Evolutionary conservation across 1,284 basidiomycete genomes (phyloP), one percentile per base, ranked within the genome.

Genomic region (Austroboletus niveus): DNA sequence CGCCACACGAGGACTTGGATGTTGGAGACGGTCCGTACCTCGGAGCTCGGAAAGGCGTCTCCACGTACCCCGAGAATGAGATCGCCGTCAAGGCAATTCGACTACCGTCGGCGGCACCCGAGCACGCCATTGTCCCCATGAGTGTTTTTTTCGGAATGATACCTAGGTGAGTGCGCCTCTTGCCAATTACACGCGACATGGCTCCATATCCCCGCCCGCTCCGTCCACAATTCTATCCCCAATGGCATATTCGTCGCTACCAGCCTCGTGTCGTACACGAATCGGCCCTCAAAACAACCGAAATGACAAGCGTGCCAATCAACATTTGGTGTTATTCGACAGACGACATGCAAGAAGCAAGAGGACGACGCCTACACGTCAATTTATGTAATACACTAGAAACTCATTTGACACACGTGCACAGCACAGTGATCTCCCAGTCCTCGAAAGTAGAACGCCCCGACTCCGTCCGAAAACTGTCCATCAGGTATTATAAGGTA

Each of bases 401-500:
- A 41, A 1, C 24, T 29, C 30, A 30, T 1, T 2, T 35, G 9
- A 6, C 32, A 27, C 36, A 41, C 35, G 44, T 27, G 34, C 46
- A 9, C 39, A 9, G 43, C 44, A 41, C 31, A 24, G 14, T 27
- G 31, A 39, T 15, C 39, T 46, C 42, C 53, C 49, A 41, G 35
- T 30, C n/a, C 22, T 27, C 8, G 17, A 24, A 32, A 36, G 27
- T 15, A 55, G 9, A 3, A 4, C n/a, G 15, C 11, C 12, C 42
- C n/a, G n/a, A 17, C 32, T 17, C 9, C 12, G 20, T 27, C 17
- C 27, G 15, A 17, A 38, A 38, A 24, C 22, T 24, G 22, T 24
- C 22, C 22, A 5, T 34, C 14, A 35, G 10, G 20, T 22, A 17
- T 14, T 59, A 53, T 61, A 59, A 48, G 24, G 40, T 59, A 49